A percentile compares a stretch with the other conserved stretches of the same genome.
These are phyloP conservation scores for Heliocybe sulcata DNA, from an alignment of 1,284 basidiomycete genomes.

Conservation along the genomic window DNA sequence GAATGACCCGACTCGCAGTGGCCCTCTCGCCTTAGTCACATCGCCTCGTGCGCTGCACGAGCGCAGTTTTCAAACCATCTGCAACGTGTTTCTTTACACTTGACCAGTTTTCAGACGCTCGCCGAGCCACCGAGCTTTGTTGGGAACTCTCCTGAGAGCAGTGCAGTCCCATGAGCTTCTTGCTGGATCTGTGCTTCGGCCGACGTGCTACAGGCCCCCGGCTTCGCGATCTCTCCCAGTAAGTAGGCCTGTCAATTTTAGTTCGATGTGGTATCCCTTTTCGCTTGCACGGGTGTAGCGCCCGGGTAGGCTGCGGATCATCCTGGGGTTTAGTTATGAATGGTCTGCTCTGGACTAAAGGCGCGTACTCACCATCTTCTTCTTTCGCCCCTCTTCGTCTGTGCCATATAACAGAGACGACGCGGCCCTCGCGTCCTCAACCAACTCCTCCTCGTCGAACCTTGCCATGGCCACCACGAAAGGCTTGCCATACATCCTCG, in stretches of 20 bases:
- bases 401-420: background rate
- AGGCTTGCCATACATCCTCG: constrained; percentile 41
- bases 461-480: background rate
- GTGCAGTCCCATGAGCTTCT: background rate
- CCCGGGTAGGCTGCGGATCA: background rate
- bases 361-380: background rate
- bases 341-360: background rate
- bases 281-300: background rate
- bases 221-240: background rate
- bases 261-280: background rate
- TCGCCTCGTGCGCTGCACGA: background rate
- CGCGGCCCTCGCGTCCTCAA: background rate
- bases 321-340: background rate
- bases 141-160: background rate
- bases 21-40: background rate
- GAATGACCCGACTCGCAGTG: background rate
- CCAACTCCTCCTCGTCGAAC: background rate
- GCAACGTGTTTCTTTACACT: background rate
- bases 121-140: background rate
- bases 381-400: background rate
- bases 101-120: background rate
- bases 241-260: background rate
- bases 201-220: background rate
- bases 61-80: background rate
- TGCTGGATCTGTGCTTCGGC: background rate